Evolutionary conservation across 352 stramenopile species (phyloP), one percentile per base, ranked within the genome.

Genomic region (Pythium insidiosum): DNA sequence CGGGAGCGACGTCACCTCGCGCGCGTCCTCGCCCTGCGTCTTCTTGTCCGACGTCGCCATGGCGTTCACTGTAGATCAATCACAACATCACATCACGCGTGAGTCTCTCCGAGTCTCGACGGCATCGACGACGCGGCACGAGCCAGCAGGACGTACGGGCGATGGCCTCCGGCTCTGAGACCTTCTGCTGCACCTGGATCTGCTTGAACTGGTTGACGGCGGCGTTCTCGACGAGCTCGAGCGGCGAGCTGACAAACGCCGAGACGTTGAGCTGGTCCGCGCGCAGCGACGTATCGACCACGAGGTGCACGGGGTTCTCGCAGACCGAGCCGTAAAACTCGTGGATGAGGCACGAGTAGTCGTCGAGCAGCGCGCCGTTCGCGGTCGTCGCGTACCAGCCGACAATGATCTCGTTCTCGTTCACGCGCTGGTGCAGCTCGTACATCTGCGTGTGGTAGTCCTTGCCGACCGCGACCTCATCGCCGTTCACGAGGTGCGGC

Each of bases 381-480:
- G 42, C 53, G n/a, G 71, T 68, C 11, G 82, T 88, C 38, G 89
- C 91, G 74, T 98, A 99, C 96, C 96, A 99, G 49, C 96, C 96
- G 10, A 99, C 89, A 30, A 99, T 81, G 26, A 93, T 73, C 64
- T 99, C 95, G 54, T 79, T 85, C 44, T 89, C 70, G 73, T 98
- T 98, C 31, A 97, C 88, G 46, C 85, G 76, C 50, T 96, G 66
- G 65, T 98, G 87, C 37, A 99, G 84, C 45, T 96, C 78, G 47
- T 97, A 85, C 95, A 99, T 98, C 58, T 97, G 86, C 58, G 95
- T 94, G 72, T 98, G 95, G 63, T 97, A 98, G 66, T 98, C 94
- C 70, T 98, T 98, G 44, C 95, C 95, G 49, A 99, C 95, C 11
- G 94, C 95, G 23, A 98, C 95, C 26, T 98, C 89, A 42, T 97